A percentile compares a stretch with the other conserved stretches of the same genome.
Evolutionary conservation across 371 early-diverging fungal species (phyloP).

Genomic region (Rhizopus delemar): DNA sequence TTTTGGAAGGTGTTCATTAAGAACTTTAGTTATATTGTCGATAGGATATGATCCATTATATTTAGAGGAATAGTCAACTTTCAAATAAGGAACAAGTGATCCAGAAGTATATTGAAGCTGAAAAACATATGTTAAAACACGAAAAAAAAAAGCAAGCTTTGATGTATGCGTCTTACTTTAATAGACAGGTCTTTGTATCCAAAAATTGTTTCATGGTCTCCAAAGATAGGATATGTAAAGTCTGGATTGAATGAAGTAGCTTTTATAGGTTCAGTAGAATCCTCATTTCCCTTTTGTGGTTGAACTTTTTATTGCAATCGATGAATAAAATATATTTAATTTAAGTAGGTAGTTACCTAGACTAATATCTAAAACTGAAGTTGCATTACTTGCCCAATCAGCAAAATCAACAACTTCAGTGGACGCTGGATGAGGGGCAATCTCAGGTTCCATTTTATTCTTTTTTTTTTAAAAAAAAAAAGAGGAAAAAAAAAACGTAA

Average conservation of each 20-base stretch:
- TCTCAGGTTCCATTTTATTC: slow-evolving; percentile 18
- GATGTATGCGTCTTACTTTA: slow-evolving; percentile 44
- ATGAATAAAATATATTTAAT: background rate
- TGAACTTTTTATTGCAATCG: slow-evolving; percentile 9
- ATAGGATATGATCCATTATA: slow-evolving; percentile 26
- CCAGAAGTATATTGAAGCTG: slow-evolving; percentile 80
- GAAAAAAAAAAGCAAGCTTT: background rate
- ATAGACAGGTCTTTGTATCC: slow-evolving; percentile 84
- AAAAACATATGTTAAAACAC: background rate
- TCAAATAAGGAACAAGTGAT: slow-evolving; percentile 71
- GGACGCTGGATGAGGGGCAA: slow-evolving; percentile 25
- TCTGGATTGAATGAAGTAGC: slow-evolving; percentile 50
- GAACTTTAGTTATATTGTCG: slow-evolving; percentile 47
- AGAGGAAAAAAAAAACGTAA: slow-evolving; percentile 5
- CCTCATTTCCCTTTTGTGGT: slow-evolving; percentile 13
- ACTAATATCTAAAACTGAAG: slow-evolving; percentile 11
- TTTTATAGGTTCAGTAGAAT: slow-evolving; percentile 7
- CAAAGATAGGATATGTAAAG: slow-evolving; percentile 89
- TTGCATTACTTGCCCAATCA: slow-evolving; percentile 32
- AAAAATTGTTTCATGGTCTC: slow-evolving; percentile 83
- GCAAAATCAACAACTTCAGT: slow-evolving; percentile 23
- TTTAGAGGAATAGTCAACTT: slow-evolving; percentile 59
- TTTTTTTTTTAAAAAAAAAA: background rate
- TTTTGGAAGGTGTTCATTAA: slow-evolving; percentile 37
- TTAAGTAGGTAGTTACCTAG: slow-evolving; percentile 12